Conservation (phyloP, 352 stramenopile genomes). For the Phytophthora vignae region DNA sequence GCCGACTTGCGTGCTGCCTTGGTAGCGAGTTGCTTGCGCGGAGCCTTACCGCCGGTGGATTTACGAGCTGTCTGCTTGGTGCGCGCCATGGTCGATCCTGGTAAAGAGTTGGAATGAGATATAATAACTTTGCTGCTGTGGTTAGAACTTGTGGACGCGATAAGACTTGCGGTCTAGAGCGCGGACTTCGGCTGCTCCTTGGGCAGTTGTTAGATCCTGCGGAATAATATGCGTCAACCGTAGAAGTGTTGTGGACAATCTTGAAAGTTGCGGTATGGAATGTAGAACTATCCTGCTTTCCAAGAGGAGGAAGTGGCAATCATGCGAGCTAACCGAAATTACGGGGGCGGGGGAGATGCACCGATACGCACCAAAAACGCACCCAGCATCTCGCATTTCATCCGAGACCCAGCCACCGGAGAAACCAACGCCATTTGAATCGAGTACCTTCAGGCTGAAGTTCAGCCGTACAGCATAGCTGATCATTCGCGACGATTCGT, state of each 20-base stretch:
- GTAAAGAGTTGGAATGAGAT: neutral
- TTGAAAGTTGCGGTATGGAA: neutral
- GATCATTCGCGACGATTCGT: neutral
- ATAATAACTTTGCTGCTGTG: neutral
- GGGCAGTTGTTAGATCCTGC: neutral
- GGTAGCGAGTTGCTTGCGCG: constrained; percentile 92
- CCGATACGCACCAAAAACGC: neutral
- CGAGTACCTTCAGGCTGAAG: no score
- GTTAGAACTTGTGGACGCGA: neutral
- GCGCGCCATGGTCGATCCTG: constrained; percentile 73
- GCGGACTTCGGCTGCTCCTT: neutral
- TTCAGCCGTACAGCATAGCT: neutral
- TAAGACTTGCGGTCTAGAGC: neutral
- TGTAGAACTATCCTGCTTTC: neutral
- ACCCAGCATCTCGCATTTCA: neutral
- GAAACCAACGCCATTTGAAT: neutral
- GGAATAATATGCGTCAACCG: neutral
- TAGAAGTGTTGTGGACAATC: neutral
- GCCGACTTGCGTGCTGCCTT: constrained; percentile 92
- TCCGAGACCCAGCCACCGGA: no score
- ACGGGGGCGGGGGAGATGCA: no score
- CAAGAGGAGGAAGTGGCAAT: neutral
- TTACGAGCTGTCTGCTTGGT: constrained; percentile 96
- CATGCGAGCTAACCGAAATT: neutral
- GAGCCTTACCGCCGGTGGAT: constrained; percentile 90